Conservation (phyloP, 2,329 filamentous ascomycete genomes). For the Metarhizium anisopliae region DNA sequence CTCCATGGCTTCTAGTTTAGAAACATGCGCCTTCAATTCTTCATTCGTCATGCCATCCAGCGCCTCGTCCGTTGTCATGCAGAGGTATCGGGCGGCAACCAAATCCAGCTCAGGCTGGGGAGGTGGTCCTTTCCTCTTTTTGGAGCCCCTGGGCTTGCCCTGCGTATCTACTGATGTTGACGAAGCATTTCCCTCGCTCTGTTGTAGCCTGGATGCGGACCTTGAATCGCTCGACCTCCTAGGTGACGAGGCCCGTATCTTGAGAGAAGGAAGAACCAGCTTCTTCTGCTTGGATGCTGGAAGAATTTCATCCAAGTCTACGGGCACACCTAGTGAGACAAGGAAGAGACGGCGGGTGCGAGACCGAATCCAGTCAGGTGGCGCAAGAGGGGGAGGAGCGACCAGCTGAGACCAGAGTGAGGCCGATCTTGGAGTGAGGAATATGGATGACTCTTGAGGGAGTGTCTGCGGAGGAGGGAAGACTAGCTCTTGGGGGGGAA, state of each 20-base stretch:
- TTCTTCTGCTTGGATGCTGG: slow-evolving; percentile 98
- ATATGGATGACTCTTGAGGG: slow-evolving; percentile 54
- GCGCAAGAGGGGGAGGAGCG: slow-evolving; percentile 86
- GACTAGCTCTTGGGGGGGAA: slow-evolving; percentile 48
- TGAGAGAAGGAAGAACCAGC: slow-evolving; percentile 82
- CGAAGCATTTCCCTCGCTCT: slow-evolving; percentile 42
- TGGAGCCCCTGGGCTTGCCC: slow-evolving; percentile 38
- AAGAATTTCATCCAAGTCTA: slow-evolving; percentile 94
- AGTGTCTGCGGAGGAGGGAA: slow-evolving; percentile 40
- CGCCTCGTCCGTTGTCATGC: slow-evolving; percentile 76
- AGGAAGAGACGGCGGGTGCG: slow-evolving; percentile 91
- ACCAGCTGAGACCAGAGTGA: slow-evolving; percentile 96
- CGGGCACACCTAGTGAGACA: slow-evolving; percentile 88
- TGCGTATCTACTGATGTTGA: slow-evolving; percentile 52
- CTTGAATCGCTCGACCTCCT: slow-evolving; percentile 47
- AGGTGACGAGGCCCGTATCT: slow-evolving; percentile 50
- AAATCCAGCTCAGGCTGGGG: slow-evolving; percentile 71
- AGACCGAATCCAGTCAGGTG: slow-evolving; percentile 95
- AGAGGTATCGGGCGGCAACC: slow-evolving; percentile 67
- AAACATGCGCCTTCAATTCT: slow-evolving; percentile 66
- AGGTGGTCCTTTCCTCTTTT: slow-evolving; percentile 47
- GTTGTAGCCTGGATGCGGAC: slow-evolving; percentile 35
- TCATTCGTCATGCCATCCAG: slow-evolving; percentile 67
- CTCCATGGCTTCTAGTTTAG: slow-evolving; percentile 59
- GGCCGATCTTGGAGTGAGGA: slow-evolving; percentile 76